Evolutionary conservation across 2,329 filamentous ascomycete genomes (phyloP).

Genomic region (Lachnellula hyalina): DNA sequence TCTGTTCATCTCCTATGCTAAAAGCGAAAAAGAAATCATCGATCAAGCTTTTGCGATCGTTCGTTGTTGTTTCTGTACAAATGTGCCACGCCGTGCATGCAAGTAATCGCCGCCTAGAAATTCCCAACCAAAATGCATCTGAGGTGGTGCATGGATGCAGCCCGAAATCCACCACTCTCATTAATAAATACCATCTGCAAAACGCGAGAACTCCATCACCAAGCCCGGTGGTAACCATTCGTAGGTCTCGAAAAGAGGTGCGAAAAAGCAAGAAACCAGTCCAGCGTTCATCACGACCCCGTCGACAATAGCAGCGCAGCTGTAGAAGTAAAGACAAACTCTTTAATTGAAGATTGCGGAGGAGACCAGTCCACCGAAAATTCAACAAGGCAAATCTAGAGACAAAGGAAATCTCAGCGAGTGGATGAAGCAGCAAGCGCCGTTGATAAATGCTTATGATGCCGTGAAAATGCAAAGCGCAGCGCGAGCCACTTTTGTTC

Average conservation of each 20-base stretch:
- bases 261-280: neutral
- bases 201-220: neutral
- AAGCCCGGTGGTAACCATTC: neutral
- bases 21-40: neutral
- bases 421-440: slow-evolving; percentile 8
- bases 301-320: slow-evolving; percentile 1
- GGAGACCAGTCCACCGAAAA: slow-evolving; percentile 7
- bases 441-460: slow-evolving; percentile 1
- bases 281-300: neutral
- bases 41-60: neutral
- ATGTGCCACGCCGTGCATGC: neutral
- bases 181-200: neutral
- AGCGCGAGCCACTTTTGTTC: slow-evolving; percentile 32
- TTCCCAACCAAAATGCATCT: neutral
- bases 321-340: neutral
- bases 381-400: neutral
- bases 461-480: slow-evolving; percentile 23
- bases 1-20: neutral
- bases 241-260: neutral
- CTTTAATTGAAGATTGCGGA: neutral
- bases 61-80: neutral
- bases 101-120: neutral
- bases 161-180: neutral
- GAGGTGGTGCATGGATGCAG: neutral
- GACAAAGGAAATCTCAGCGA: slow-evolving; percentile 20